Percentiles rank a stretch among this genome's conserved stretches.
phyloP scores from a whole-genome alignment of 768 basidiomycete genomes.

The Psilocybe tampanensis region DNA sequence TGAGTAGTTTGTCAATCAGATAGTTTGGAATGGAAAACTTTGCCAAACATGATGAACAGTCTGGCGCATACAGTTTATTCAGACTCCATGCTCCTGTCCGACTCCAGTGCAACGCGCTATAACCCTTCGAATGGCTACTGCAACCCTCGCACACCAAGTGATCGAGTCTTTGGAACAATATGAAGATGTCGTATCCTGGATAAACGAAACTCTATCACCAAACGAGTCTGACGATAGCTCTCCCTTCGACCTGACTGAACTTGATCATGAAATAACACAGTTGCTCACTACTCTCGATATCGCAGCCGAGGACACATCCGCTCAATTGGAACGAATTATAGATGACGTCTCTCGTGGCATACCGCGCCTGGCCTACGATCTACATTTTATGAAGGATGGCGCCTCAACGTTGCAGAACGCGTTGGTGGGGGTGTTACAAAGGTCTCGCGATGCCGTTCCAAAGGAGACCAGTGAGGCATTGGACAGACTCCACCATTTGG shows the following conservation, averaged over 20 bases:
- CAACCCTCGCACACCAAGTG: constrained; percentile 42
- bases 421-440: constrained; percentile 62
- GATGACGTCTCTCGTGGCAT: constrained; percentile 92
- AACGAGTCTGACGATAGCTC: constrained; percentile 32
- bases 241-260: constrained; percentile 47
- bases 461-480: constrained; percentile 66
- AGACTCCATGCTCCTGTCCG: too few relatives aligned
- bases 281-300: constrained; percentile 83
- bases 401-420: constrained; percentile 75
- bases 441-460: constrained; percentile 52
- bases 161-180: constrained; percentile 61
- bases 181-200: constrained; percentile 68
- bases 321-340: constrained; percentile 84
- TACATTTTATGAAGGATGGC: constrained; percentile 96
- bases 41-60: constrained; percentile 21
- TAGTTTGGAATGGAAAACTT: constrained; percentile 1
- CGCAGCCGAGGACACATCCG: constrained; percentile 86
- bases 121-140: constrained; percentile 27
- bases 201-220: constrained; percentile 60
- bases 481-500: constrained; percentile 77
- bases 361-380: constrained; percentile 90
- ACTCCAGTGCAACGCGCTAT: not conserved
- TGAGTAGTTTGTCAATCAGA: constrained; percentile 14
- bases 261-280: constrained; percentile 76
- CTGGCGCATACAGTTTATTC: not conserved